Evolutionary conservation across 768 basidiomycete species (phyloP), one percentile per base, ranked within the genome.

Genomic region (Podaxis sp.): DNA sequence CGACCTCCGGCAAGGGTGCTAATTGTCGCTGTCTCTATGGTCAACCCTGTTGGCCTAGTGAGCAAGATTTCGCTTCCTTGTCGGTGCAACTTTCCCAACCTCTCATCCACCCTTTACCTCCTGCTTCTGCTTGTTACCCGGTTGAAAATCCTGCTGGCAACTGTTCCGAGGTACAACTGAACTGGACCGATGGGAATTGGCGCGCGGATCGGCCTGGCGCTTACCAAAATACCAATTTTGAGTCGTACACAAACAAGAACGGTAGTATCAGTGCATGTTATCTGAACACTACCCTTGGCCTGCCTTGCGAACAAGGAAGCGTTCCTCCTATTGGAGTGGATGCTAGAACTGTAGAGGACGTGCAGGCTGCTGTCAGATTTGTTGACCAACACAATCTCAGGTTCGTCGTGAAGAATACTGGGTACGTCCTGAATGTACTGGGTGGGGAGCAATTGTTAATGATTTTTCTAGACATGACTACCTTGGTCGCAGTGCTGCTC

Each of bases 291-390:
- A 44, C 41, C 52, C 67, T 80, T 1, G 77, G 76, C 3, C 49
- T 73, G 13, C 74, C 78, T 5, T 84, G 82, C 59, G 68, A 71
- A 1, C 82, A 81, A 64, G 82, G 81, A 12, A 77, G 74, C 52
- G 73, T 82, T 2, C 75, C 82, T 1, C 71, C 76, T 2, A 64
- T 76, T 15, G 78, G 76, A 2, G 78, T 80, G 1, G 77, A 82
- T 57, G 78, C 78, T 0, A 71, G 76, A 4, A 73, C 69, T 0
- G 71, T 72, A 0, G 60, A 61, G 3, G 82, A 82, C 58, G 66
- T 82, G 3, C 79, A 80, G 65, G 76, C 74, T 24, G 72, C 77
- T 1, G 71, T 82, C 24, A 69, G 67, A 13, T 81, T 82, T 64
- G 77, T 76, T 0, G 66, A 46, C 6, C 61, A 68, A 50, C 70